Evolutionary conservation across 2,329 filamentous ascomycete species (phyloP), one percentile per base, ranked within the genome.

Genomic region (Aphanoascus verrucosus): DNA sequence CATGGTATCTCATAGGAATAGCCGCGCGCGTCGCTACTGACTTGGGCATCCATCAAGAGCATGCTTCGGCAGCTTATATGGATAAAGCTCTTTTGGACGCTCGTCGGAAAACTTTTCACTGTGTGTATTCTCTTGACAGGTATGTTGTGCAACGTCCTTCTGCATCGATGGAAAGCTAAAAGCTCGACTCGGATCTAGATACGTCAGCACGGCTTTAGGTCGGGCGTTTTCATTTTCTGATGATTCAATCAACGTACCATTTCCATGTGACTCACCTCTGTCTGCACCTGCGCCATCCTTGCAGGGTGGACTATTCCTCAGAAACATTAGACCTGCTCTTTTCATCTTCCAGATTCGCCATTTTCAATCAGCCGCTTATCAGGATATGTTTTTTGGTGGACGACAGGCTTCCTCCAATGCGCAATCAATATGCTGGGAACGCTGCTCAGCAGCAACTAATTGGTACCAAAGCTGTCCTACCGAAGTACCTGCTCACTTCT

Each of bases 181-280:
- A 8, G n/a, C 15, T 8, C 32, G 19, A 38, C 12, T 15, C 19
- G 7, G 3, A 14, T 8, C 17, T 58, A 89, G 88, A 63, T 83
- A 87, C 9, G 90, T 94, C 44, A 94, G 89, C 61, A 86, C 95
- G 74, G 86, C 91, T 3, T 83, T 94, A 60, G 86, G 86, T 9
- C 79, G 88, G 34, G 84, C 89, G 0, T 96, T 96, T 67, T 95
- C 91, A 0, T 96, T 97, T 64, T 91, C 88, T 0, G 91, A 97
- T 64, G 88, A 91, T 53, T 85, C 90, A 5, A 80, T 86, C 23
- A 84, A 87, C 59, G 90, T 97, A 31, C 80, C 79, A n/a, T 80
- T 89, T 57, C 88, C 89, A 58, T 68, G 70, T 60, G 69, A 71
- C 62, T 67, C 67, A 45, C 70, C 65, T 75, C 50, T 71, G 75